Percentiles rank a stretch among this genome's conserved stretches.
Conservation (phyloP, 805 yeast genomes). For the Saturnispora diversa region DNA sequence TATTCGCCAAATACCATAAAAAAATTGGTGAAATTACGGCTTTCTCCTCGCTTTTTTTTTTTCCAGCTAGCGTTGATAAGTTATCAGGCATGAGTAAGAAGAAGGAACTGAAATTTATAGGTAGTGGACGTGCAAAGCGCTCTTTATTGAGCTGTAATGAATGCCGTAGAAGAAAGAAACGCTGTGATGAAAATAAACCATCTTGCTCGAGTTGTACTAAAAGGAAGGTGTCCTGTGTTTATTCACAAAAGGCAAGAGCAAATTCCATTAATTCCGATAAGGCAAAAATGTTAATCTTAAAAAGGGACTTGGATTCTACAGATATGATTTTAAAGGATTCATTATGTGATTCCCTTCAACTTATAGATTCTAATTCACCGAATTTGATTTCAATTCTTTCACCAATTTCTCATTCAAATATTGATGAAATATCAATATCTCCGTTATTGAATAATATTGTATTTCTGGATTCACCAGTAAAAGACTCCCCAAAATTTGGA, state of each 20-base stretch:
- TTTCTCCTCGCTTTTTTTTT: too few relatives aligned
- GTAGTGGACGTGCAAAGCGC: conserved; percentile 5
- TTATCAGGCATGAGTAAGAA: conserved; percentile 6
- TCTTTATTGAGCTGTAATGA: conserved; percentile 13
- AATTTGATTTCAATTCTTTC: not conserved
- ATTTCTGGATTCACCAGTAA: not conserved
- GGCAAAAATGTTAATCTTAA: too few relatives aligned
- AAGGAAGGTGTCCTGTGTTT: conserved; percentile 25
- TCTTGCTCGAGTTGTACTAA: conserved; percentile 34
- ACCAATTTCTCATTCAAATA: not conserved
- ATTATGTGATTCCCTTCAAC: not conserved
- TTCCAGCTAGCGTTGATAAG: not conserved
- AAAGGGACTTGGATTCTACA: too few relatives aligned
- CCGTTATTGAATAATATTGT: not conserved
- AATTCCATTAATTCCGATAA: not conserved
- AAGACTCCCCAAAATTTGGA: too few relatives aligned
- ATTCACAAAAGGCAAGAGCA: conserved; percentile 14
- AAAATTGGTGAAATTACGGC: too few relatives aligned
- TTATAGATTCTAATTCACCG: not conserved
- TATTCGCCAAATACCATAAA: too few relatives aligned
- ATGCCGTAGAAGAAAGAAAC: conserved; percentile 41
- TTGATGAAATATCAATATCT: conserved; percentile 1
- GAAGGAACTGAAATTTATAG: conserved; percentile 10
- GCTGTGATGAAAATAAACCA: conserved; percentile 38
- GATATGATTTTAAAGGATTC: too few relatives aligned